Percentiles rank a stretch among this genome's conserved stretches.
Conservation (phyloP, 73 alveolate species). For the Tetrahymena elliotti region DNA sequence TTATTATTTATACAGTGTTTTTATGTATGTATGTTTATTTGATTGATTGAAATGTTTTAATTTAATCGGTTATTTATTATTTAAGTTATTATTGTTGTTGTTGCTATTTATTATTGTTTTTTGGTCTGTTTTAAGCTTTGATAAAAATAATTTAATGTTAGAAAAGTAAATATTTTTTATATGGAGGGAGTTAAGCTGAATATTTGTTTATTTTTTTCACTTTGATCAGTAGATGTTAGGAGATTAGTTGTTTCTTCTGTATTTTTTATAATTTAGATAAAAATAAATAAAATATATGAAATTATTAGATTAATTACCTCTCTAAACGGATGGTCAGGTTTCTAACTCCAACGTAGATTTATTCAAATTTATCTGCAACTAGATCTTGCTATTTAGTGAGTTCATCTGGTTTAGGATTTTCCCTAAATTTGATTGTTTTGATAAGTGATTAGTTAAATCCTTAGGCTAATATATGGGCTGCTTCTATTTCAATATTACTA, state of each 20-base stretch:
- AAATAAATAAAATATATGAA: background rate
- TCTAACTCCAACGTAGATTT: conserved; percentile 83
- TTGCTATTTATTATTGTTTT: too few relatives aligned
- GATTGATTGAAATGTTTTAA: background rate
- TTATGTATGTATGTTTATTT: too few relatives aligned
- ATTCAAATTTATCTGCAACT: conserved; percentile 91
- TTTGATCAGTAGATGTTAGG: background rate
- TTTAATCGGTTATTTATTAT: background rate
- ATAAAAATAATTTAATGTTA: too few relatives aligned
- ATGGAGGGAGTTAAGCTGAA: background rate
- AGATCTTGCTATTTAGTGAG: conserved; percentile 82
- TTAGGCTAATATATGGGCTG: conserved; percentile 90
- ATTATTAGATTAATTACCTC: conserved; percentile 36
- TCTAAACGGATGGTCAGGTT: conserved; percentile 90
- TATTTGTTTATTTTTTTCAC: background rate
- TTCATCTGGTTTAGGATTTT: conserved; percentile 96
- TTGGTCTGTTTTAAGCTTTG: background rate
- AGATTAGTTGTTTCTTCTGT: background rate
- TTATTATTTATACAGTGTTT: background rate
- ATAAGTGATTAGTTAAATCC: conserved; percentile 68
- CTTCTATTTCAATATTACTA: conserved; percentile 97
- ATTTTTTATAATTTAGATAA: background rate
- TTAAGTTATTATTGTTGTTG: too few relatives aligned
- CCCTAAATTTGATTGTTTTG: conserved; percentile 96
- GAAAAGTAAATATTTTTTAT: background rate